Base-by-base conservation (phyloP, 148 eudicot genomes). In the Chenopodium suecicum region DNA sequence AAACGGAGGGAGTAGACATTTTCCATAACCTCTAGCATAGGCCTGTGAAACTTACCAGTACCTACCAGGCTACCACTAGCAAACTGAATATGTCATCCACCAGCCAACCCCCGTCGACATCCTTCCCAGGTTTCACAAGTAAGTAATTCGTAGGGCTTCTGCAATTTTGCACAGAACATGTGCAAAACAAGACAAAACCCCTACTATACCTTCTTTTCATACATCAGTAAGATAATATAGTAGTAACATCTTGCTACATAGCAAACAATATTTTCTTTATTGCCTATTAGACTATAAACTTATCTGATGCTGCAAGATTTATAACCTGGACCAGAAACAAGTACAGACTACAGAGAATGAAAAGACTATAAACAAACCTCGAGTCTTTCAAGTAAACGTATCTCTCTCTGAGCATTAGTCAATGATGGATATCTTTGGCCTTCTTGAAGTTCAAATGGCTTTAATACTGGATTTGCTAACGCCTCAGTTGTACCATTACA, bases 321-420 rank as follows among this genome's bases (percentile, higher is more conserved):
- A 13, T 47, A 19, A 70, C 75, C 12, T 70, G 14, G 67, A 80
- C 72, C 58, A 84, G 63, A 46, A 72, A 47, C 23, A 20, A 78
- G 19, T 47, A 20, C 4, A 82, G 71, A 10, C 20, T 47, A 20
- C 4, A 82, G 71, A 10, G 27, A 31, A 48, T 74, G 19, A 76
- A 78, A 41, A 72, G 82, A 54, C 29, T 71, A 86, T 83, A 70
- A 72, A 94, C 99, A 65, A 72, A 94, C 99, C 97, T 94, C 88
- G 74, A 96, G 86, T 85, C 81, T 88, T 87, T 88, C 92, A 88
- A 92, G 91, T 73, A 96, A 88, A 75, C 89, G 86, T 80, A 90
- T 91, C 91, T 96, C 99, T 92, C 99, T 88, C 78, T 79, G 86
- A 68, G 88, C 85, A 86, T 90, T 92, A 81, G 90, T 91, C 74